Evolutionary conservation across 345 rosid genomes (phyloP).

Genomic region (Draba incana): DNA sequence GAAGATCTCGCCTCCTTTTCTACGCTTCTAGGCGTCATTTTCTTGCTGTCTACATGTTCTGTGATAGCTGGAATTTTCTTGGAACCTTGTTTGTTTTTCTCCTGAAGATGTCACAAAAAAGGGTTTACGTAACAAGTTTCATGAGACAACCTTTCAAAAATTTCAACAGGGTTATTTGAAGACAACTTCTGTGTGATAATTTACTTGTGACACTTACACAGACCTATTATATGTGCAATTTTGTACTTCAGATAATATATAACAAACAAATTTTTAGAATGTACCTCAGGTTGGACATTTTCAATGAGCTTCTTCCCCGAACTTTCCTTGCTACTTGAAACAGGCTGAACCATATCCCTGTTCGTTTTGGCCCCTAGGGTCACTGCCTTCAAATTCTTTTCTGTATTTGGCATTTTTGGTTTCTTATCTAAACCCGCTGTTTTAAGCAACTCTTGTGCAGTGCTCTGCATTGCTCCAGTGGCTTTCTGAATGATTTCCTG

Average conservation of each 20-base stretch:
- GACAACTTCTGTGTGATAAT: neutral
- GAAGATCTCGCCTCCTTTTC: constrained; percentile 35
- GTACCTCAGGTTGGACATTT: constrained; percentile 55
- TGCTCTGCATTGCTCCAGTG: constrained; percentile 56
- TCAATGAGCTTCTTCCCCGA: constrained; percentile 47
- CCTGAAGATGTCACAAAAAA: constrained; percentile 40
- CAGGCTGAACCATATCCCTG: constrained; percentile 41
- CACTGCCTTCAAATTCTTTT: constrained; percentile 23
- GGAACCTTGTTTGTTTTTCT: constrained; percentile 41
- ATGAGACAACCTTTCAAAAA: constrained; percentile 8
- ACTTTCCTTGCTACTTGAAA: constrained; percentile 40
- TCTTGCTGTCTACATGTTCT: constrained; percentile 49
- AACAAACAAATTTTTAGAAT: constrained; percentile 10
- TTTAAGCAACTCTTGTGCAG: constrained; percentile 50
- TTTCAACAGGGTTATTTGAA: neutral
- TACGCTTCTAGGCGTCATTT: constrained; percentile 41
- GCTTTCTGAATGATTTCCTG: constrained; percentile 71
- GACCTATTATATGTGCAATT: neutral
- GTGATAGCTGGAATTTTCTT: constrained; percentile 41
- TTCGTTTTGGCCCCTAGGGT: constrained; percentile 28
- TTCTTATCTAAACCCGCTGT: constrained; percentile 48
- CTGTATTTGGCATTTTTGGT: constrained; percentile 14
- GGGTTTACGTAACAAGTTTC: neutral
- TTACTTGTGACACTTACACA: neutral
- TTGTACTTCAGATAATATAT: neutral